Evolutionary conservation across 176 grass and related monocot genomes (phyloP).

Genomic region (Oryza glaberrima): DNA sequence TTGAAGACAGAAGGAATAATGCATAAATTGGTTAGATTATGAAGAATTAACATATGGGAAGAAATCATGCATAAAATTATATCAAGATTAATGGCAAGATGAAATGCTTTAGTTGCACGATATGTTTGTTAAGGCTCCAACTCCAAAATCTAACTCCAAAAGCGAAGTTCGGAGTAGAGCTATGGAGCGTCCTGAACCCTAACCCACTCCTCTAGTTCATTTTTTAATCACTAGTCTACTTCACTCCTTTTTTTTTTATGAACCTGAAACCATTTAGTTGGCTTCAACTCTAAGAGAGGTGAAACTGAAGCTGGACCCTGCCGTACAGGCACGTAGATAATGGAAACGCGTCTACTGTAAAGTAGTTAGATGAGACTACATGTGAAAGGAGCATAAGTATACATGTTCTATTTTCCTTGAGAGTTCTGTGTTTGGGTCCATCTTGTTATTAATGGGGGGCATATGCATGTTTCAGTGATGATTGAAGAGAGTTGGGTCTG

Average conservation of each 20-base stretch:
- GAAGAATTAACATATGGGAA: neutral
- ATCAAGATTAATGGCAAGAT: too few species aligned
- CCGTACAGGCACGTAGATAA: neutral
- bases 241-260: too few species aligned
- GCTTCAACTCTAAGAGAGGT: too few species aligned
- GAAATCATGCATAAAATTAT: neutral
- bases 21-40: neutral
- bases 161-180: too few species aligned
- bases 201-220: too few species aligned
- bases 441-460: neutral
- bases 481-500: neutral
- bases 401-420: neutral
- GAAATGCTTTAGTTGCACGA: neutral
- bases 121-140: too few species aligned
- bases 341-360: neutral
- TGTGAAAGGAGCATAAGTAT: neutral
- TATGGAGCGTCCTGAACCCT: too few species aligned
- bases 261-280: too few species aligned
- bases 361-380: neutral
- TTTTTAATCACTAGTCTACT: too few species aligned
- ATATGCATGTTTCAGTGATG: constrained; percentile 8
- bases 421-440: neutral
- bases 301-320: too few species aligned
- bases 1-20: too few species aligned
- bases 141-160: too few species aligned